phyloP scores from a whole-genome alignment of 106 monocot species.

The Dendrobium huoshanense region DNA sequence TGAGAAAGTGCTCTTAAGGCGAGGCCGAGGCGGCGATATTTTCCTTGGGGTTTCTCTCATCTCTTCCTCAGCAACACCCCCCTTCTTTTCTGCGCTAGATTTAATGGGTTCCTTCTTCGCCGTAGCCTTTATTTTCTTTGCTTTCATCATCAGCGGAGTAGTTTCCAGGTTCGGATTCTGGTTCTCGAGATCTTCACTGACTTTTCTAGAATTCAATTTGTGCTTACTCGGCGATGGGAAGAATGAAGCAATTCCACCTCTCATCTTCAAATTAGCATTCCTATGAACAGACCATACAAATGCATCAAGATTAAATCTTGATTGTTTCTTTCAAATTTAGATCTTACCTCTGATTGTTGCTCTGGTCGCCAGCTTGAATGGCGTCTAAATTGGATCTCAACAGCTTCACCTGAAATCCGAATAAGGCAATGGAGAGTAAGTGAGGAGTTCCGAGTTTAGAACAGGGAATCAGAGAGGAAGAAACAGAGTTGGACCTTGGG shows the following conservation, averaged over 20 bases:
- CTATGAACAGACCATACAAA: not conserved
- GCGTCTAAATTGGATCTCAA: not conserved
- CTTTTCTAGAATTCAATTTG: constrained; percentile 27
- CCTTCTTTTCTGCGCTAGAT: constrained; percentile 53
- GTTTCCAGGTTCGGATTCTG: constrained; percentile 48
- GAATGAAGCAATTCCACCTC: not conserved
- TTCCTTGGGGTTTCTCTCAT: not conserved
- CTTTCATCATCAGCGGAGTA: constrained; percentile 1
- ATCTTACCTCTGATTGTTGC: not conserved
- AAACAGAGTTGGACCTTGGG: constrained; percentile 31
- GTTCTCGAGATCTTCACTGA: constrained; percentile 66
- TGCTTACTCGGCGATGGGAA: not conserved
- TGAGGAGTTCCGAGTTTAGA: not conserved
- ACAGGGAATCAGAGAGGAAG: not conserved
- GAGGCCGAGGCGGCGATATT: constrained; percentile 11
- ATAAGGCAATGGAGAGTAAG: not conserved
- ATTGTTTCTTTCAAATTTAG: not conserved
- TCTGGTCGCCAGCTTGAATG: not conserved
- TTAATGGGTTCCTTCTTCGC: constrained; percentile 40
- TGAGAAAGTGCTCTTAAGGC: constrained; percentile 58
- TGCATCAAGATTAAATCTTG: not conserved
- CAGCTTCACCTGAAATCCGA: constrained; percentile 3
- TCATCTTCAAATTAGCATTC: constrained; percentile 14
- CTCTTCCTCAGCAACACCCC: constrained; percentile 13
- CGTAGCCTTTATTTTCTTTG: constrained; percentile 7